Percentiles rank a stretch among this genome's conserved stretches.
Conservation (phyloP, 2,329 filamentous ascomycete genomes). For the Aspergillus neoniger region DNA sequence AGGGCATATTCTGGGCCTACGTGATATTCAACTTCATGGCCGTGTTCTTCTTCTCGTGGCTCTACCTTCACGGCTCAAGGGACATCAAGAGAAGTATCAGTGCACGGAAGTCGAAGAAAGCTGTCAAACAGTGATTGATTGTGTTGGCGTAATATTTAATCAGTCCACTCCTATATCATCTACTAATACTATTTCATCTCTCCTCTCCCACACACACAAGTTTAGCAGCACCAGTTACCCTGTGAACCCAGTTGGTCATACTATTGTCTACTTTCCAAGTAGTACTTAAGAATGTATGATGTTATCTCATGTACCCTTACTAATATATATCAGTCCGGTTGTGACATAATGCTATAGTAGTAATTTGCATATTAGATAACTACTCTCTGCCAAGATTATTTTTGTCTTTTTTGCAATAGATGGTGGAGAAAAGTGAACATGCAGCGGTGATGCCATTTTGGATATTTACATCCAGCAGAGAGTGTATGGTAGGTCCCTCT, state of each 20-base stretch:
- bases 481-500: neutral
- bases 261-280: neutral
- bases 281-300: neutral
- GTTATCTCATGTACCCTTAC: neutral
- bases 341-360: neutral
- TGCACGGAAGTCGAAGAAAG: slow-evolving; percentile 29
- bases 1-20: slow-evolving; percentile 64
- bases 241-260: neutral
- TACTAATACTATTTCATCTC: neutral
- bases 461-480: neutral
- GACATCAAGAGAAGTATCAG: slow-evolving; percentile 37
- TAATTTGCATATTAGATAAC: neutral
- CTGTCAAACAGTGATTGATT: neutral
- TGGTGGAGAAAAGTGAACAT: neutral
- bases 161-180: neutral
- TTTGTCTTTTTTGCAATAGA: neutral
- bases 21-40: slow-evolving; percentile 64
- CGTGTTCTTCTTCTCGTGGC: slow-evolving; percentile 56
- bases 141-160: neutral
- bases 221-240: neutral
- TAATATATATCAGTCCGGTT: neutral
- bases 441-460: neutral
- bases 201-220: neutral
- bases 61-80: slow-evolving; percentile 50
- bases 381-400: neutral